Evolutionary conservation across 345 rosid genomes (phyloP).

Genomic region (Aquilaria sinensis): DNA sequence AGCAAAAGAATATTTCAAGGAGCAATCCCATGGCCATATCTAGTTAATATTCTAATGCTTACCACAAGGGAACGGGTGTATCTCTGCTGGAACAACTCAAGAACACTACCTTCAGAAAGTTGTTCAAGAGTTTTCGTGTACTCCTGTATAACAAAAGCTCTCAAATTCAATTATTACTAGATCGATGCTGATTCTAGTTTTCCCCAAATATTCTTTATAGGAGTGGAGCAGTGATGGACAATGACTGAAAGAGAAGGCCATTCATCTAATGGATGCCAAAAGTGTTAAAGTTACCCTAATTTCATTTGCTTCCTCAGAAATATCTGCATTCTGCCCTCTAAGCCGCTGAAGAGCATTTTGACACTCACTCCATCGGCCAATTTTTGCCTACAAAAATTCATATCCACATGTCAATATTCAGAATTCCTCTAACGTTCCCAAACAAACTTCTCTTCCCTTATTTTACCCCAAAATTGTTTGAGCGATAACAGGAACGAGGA

Average conservation of each 20-base stretch:
- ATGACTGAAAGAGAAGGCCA: too few species aligned
- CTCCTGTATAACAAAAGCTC: conserved; percentile 10
- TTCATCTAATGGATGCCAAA: not conserved
- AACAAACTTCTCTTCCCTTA: too few species aligned
- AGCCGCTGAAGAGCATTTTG: conserved; percentile 42
- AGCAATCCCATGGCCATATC: not conserved
- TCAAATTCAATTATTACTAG: not conserved
- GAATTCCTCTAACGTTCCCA: not conserved
- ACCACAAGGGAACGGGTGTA: conserved; percentile 35
- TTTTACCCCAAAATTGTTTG: too few species aligned
- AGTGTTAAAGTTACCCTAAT: conserved; percentile 36
- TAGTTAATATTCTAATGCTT: conserved; percentile 11
- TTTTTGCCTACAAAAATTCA: conserved; percentile 37
- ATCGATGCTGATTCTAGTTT: too few species aligned
- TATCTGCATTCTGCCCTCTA: conserved; percentile 41
- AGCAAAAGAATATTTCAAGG: not conserved
- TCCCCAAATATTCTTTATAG: too few species aligned
- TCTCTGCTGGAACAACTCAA: conserved; percentile 31
- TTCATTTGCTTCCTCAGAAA: conserved; percentile 47
- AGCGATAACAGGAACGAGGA: too few species aligned
- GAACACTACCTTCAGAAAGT: conserved; percentile 31
- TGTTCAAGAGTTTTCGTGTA: conserved; percentile 35
- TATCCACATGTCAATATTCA: conserved; percentile 6
- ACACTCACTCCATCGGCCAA: conserved; percentile 36
- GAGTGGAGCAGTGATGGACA: too few species aligned